Percentiles rank a stretch among this genome's conserved stretches.
Conservation (phyloP, 768 basidiomycete species). For the Tulasnella sp. region DNA sequence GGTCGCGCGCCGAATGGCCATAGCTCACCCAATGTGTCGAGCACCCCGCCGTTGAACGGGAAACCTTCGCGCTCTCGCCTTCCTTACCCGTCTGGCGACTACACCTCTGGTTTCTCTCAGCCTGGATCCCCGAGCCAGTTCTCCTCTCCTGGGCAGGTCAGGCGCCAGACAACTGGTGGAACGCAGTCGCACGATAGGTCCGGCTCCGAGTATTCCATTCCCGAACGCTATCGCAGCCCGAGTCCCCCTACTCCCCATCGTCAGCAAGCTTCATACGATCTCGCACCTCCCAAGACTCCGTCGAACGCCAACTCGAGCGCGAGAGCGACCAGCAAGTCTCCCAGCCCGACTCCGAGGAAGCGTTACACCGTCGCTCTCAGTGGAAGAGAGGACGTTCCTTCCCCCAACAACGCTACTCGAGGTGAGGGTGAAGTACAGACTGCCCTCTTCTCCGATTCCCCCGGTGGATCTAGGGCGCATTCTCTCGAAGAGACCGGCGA, state of each 20-base stretch:
- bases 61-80: constrained; percentile 51
- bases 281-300: constrained; percentile 24
- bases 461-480: constrained; percentile 17
- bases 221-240: constrained; percentile 12
- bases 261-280: not conserved
- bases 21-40: not conserved
- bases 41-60: constrained; percentile 6
- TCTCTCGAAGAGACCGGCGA: constrained; percentile 22
- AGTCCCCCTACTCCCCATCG: constrained; percentile 20
- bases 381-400: constrained; percentile 47
- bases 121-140: constrained; percentile 51
- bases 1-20: constrained; percentile 29
- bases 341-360: constrained; percentile 67
- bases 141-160: constrained; percentile 30
- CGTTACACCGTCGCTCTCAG: constrained; percentile 84
- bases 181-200: constrained; percentile 31
- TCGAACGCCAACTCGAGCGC: constrained; percentile 2
- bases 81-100: constrained; percentile 82
- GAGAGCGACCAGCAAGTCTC: constrained; percentile 49
- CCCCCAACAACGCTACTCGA: constrained; percentile 30
- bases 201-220: constrained; percentile 35
- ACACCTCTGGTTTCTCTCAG: constrained; percentile 47
- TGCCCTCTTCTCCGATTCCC: constrained; percentile 31
- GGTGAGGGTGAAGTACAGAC: constrained; percentile 30
- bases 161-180: not conserved